Evolutionary conservation across 2,329 filamentous ascomycete genomes (phyloP), one percentile per base, ranked within the genome.

Genomic region (Tolypocladium tropicale): DNA sequence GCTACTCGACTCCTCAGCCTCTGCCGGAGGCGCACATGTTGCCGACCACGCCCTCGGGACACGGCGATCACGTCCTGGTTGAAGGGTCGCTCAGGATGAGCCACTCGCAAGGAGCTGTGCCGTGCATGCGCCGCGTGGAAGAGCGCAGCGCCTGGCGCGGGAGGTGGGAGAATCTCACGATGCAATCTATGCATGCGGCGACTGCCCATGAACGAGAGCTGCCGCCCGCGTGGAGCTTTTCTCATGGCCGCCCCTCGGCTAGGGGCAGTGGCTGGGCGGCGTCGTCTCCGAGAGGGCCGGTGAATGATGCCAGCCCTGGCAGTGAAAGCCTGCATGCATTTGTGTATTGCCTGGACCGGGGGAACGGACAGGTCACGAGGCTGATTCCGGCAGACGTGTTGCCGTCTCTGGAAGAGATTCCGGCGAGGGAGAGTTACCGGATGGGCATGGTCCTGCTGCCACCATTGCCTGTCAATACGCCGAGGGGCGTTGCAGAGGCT

Each of bases 331-430:
- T 56, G 2, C 53, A 51, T 34, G 65, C 57, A 16, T 78, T 74
- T 55, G 74, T 71, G 2, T 33, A 84, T 64, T 82, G 74, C 59
- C 75, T 79, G 54, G 74, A 78, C 53, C 74, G 81, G 7, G 76
- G 76, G 10, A 75, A 82, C 57, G 81, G 81, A 4, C 68, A 72
- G 51, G 78, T 75, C 57, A 83, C 81, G 6, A 72, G 77, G 3
- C 74, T 85, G 0, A 70, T 84, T 16, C 79, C 79, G 0, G 81
- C 78, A 0, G 82, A 85, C 58, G 71, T 75, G 68, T 67, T 84
- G 12, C 77, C 76, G 0, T 64, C 69, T 4, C 63, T 78, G 36
- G 61, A 67, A 6, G 74, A 76, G 49, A 68, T 84, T 5, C 75
- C 77, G 2, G 62, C 71, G 1, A 55, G 69, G 1, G 73, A 80